These are phyloP conservation scores for Pythium chondricola DNA, from an alignment of 352 stramenopile species.

Conservation along the genomic window DNA sequence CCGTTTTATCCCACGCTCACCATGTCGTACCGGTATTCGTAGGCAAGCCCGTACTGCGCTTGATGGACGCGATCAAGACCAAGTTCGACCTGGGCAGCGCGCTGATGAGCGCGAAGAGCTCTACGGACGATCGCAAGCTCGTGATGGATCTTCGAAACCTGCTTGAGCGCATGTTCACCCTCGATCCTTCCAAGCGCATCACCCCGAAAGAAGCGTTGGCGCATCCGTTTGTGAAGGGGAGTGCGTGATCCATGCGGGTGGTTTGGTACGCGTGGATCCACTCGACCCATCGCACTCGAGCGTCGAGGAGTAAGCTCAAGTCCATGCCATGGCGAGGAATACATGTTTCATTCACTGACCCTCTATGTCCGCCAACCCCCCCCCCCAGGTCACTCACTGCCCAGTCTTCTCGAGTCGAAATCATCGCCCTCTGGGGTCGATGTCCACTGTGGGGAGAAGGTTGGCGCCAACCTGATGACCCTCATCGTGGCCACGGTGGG, in stretches of 20 bases:
- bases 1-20: too few relatives aligned
- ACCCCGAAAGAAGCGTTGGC: conserved; percentile 46
- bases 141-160: conserved; percentile 45
- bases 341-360: conserved; percentile 4
- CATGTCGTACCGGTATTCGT: background rate
- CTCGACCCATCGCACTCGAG: too few relatives aligned
- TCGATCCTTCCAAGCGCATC: conserved; percentile 55
- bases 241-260: too few relatives aligned
- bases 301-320: conserved; percentile 1
- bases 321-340: conserved; percentile 1
- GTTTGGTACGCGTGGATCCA: too few relatives aligned
- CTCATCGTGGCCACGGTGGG: too few relatives aligned
- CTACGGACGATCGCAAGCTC: conserved; percentile 33
- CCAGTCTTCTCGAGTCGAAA: background rate
- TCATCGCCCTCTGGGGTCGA: too few relatives aligned
- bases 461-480: too few relatives aligned
- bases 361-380: background rate
- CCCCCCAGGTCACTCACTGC: background rate
- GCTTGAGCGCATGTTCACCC: conserved; percentile 55
- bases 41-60: conserved; percentile 37
- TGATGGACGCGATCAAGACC: conserved; percentile 38
- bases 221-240: conserved; percentile 53
- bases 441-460: too few relatives aligned
- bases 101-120: conserved; percentile 32
- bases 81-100: conserved; percentile 28